Evolutionary conservation across 2,329 filamentous ascomycete species (phyloP).

Genomic region (Clonostachys solani): DNA sequence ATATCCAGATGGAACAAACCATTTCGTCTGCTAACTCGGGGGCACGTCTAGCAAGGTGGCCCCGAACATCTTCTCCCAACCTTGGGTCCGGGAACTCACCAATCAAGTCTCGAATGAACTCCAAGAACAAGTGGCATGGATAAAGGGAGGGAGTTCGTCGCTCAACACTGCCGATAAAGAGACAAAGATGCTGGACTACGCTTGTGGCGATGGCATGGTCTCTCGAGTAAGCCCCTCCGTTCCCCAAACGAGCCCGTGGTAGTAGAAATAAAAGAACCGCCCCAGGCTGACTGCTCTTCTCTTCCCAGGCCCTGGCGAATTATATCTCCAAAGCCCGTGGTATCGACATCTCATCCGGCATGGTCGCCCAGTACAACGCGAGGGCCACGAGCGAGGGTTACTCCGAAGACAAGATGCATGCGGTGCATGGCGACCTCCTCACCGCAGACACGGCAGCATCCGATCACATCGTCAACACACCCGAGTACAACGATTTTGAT

Average conservation of each 20-base stretch:
- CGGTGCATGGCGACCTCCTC: conserved; percentile 21
- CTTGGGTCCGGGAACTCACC: conserved; percentile 15
- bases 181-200: conserved; percentile 19
- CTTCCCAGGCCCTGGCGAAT: conserved; percentile 18
- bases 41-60: conserved; percentile 8
- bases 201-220: conserved; percentile 19
- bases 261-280: neutral
- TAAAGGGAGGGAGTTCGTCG: neutral
- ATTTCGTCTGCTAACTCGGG: neutral
- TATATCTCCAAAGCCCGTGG: conserved; percentile 21
- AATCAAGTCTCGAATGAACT: conserved; percentile 16
- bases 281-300: neutral
- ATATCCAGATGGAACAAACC: neutral
- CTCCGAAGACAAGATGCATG: conserved; percentile 15
- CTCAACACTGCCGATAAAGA: neutral
- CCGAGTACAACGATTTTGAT: conserved; percentile 20
- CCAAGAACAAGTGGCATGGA: conserved; percentile 14
- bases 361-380: conserved; percentile 23
- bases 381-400: conserved; percentile 15
- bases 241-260: neutral
- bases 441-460: conserved; percentile 4
- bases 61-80: conserved; percentile 8
- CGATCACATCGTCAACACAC: conserved; percentile 8
- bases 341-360: conserved; percentile 25
- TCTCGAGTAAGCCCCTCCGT: conserved; percentile 13